These are phyloP conservation scores for Smittium mucronatum DNA, from an alignment of 371 early-diverging fungal species.

Conservation along the genomic window DNA sequence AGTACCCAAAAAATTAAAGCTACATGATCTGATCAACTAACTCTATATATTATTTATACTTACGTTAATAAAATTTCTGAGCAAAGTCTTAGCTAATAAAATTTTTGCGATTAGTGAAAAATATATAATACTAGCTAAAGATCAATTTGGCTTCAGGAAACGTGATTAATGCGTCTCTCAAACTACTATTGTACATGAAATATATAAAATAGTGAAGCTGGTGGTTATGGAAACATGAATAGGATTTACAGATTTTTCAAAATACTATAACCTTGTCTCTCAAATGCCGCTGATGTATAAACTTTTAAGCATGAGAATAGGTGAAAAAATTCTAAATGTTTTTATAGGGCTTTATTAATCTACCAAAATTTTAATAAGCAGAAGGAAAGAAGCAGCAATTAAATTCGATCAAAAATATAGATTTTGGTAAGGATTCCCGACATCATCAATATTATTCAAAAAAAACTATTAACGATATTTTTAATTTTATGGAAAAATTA, in stretches of 20 bases:
- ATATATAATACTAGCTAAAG: not conserved
- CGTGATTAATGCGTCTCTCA: not conserved
- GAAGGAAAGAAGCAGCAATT: not conserved
- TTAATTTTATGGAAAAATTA: not conserved
- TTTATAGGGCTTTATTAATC: not conserved
- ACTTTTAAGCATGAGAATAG: not conserved
- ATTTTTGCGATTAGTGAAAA: not conserved
- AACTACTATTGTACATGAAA: not conserved
- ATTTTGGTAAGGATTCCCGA: not conserved
- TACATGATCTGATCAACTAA: not conserved
- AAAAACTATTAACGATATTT: not conserved
- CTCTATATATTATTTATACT: not conserved
- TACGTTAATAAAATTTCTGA: not conserved
- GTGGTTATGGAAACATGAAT: not conserved
- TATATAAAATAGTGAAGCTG: not conserved
- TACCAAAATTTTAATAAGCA: not conserved
- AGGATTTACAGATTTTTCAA: conserved; percentile 1
- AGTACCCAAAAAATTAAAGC: not conserved
- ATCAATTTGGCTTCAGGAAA: not conserved
- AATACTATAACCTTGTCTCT: not conserved
- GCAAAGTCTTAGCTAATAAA: not conserved
- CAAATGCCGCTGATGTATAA: not conserved
- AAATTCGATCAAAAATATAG: not conserved
- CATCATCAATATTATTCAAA: not conserved
- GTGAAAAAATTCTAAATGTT: not conserved